Evolutionary conservation across 2,329 filamentous ascomycete genomes (phyloP).

Genomic region (Hirsutella minnesotensis): DNA sequence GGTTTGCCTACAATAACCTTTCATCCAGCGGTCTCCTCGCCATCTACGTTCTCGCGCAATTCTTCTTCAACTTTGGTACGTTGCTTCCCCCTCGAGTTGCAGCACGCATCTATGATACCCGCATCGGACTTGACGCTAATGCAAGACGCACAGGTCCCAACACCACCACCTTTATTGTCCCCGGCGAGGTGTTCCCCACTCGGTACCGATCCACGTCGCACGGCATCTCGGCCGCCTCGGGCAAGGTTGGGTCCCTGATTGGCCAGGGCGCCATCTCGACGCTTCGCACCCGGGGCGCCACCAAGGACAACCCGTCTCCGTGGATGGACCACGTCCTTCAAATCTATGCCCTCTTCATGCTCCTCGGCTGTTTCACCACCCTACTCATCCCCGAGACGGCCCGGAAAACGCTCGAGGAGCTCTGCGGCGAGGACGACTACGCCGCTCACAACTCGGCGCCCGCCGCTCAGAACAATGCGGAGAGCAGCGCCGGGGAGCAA

Average conservation of each 20-base stretch:
- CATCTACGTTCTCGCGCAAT: conserved; percentile 44
- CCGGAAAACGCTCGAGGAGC: conserved; percentile 59
- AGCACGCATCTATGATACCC: neutral
- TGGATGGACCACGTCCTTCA: conserved; percentile 71
- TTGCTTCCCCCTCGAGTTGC: neutral
- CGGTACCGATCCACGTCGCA: conserved; percentile 45
- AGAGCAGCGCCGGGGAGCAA: conserved; percentile 1
- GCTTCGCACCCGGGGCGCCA: conserved; percentile 34
- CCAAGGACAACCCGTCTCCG: conserved; percentile 28
- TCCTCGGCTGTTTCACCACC: conserved; percentile 56
- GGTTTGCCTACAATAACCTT: conserved; percentile 46
- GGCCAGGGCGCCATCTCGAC: conserved; percentile 46
- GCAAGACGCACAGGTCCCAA: conserved; percentile 28
- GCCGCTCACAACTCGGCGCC: conserved; percentile 3
- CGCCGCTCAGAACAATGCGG: neutral
- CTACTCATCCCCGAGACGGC: conserved; percentile 64
- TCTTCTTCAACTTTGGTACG: conserved; percentile 45
- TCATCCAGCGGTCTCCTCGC: conserved; percentile 39
- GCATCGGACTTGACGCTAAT: neutral
- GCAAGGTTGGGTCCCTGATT: conserved; percentile 45
- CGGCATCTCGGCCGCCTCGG: conserved; percentile 42
- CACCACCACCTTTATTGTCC: conserved; percentile 44
- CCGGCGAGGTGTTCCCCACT: conserved; percentile 44
- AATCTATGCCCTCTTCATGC: conserved; percentile 68
- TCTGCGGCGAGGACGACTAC: conserved; percentile 28